Evolutionary conservation across 345 rosid species (phyloP).

Genomic region (Limnanthes douglasii): DNA sequence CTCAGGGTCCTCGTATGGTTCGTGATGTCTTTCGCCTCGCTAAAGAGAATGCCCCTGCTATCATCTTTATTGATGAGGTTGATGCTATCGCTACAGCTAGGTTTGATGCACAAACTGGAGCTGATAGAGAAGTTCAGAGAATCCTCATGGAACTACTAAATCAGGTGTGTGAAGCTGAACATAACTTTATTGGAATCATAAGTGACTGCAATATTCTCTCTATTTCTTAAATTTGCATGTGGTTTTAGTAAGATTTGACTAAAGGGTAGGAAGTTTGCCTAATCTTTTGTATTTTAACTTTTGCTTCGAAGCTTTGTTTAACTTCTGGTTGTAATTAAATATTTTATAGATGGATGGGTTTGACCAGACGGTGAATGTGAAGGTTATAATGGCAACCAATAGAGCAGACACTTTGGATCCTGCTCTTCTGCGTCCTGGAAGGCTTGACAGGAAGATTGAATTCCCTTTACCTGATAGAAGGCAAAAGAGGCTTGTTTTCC

Average conservation of each 20-base stretch:
- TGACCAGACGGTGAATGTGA: constrained; percentile 93
- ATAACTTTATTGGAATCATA: too few species aligned
- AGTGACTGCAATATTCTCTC: too few species aligned
- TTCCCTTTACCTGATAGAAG: constrained; percentile 95
- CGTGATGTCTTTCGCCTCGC: constrained; percentile 99
- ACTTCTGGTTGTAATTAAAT: constrained; percentile 6
- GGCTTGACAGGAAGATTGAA: constrained; percentile 92
- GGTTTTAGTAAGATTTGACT: too few species aligned
- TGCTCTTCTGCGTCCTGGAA: constrained; percentile 94
- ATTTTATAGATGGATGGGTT: constrained; percentile 66
- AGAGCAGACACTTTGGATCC: constrained; percentile 97
- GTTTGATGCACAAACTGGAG: constrained; percentile 99
- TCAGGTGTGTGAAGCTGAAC: constrained; percentile 33
- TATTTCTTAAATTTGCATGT: too few species aligned
- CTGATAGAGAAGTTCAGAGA: constrained; percentile 97
- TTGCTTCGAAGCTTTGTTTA: not conserved
- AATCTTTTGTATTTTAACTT: not conserved
- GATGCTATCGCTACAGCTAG: constrained; percentile 99
- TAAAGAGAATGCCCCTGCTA: constrained; percentile 97
- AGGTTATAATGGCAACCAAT: constrained; percentile 97
- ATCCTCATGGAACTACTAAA: constrained; percentile 93
- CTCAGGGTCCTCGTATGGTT: constrained; percentile 97
- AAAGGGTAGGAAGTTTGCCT: not conserved
- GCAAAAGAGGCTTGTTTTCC: constrained; percentile 99
- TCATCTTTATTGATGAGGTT: constrained; percentile 92